Evolutionary conservation across 305 asterid species (phyloP).

Genomic region (Striga hermonthica): DNA sequence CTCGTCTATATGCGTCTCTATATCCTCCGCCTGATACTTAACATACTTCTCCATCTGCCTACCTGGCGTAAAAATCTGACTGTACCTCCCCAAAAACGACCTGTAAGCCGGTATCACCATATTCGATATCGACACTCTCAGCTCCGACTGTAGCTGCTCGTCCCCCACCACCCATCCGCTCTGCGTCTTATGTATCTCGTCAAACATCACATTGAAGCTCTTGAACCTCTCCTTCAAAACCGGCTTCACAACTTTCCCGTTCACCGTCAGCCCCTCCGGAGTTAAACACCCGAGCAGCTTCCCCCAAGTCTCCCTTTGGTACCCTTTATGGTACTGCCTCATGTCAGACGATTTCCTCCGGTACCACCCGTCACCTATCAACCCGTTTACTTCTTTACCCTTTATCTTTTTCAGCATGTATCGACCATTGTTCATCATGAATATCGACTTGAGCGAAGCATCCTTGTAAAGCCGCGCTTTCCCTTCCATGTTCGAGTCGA

Average conservation of each 20-base stretch:
- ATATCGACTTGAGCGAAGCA: slow-evolving; percentile 58
- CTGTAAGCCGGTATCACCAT: slow-evolving; percentile 96
- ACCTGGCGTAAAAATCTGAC: slow-evolving; percentile 74
- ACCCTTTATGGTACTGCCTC: slow-evolving; percentile 75
- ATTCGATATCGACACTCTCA: slow-evolving; percentile 79
- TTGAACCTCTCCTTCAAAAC: slow-evolving; percentile 85
- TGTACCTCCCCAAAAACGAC: slow-evolving; percentile 76
- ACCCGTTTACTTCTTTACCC: slow-evolving; percentile 53
- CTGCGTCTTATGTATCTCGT: slow-evolving; percentile 81
- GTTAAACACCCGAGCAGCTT: slow-evolving; percentile 50
- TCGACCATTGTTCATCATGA: slow-evolving; percentile 98
- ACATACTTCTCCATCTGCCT: slow-evolving; percentile 91
- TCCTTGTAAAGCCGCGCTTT: slow-evolving; percentile 79
- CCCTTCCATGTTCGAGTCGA: slow-evolving; percentile 61
- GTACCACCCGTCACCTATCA: slow-evolving; percentile 72
- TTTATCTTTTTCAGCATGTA: slow-evolving; percentile 74
- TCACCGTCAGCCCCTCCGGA: slow-evolving; percentile 63
- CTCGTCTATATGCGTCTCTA: slow-evolving; percentile 69
- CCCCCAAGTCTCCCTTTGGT: slow-evolving; percentile 95
- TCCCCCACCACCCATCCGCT: slow-evolving; percentile 81
- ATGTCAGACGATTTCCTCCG: slow-evolving; percentile 75
- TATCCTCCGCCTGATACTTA: slow-evolving; percentile 78
- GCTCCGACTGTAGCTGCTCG: slow-evolving; percentile 93
- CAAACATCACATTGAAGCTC: slow-evolving; percentile 74
- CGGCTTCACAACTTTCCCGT: slow-evolving; percentile 80